Percentiles rank a stretch among this genome's conserved stretches.
phyloP scores from a whole-genome alignment of 129 eudicot species.

The Flaveria robusta region DNA sequence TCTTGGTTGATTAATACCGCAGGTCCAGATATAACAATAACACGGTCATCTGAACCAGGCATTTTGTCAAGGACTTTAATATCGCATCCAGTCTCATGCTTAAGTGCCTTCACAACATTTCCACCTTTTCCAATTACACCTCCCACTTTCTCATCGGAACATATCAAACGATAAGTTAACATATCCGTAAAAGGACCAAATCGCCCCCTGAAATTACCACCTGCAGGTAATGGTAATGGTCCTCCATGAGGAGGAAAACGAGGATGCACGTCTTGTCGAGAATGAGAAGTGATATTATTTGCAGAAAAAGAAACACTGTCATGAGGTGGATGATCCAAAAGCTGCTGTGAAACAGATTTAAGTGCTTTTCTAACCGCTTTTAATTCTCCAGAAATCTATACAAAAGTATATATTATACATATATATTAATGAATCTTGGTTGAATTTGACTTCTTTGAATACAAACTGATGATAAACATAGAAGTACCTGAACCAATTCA shows the following conservation, averaged over 20 bases:
- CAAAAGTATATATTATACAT: background rate
- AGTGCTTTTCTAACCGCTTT: constrained; percentile 80
- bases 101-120: constrained; percentile 66
- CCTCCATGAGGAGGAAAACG: constrained; percentile 51
- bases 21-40: constrained; percentile 84
- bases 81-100: constrained; percentile 94
- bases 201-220: constrained; percentile 51
- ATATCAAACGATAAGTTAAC: constrained; percentile 64
- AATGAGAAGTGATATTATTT: constrained; percentile 42
- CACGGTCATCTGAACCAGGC: constrained; percentile 75
- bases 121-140: constrained; percentile 98
- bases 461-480: constrained; percentile 2
- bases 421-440: background rate
- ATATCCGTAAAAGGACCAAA: constrained; percentile 60
- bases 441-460: background rate
- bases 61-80: constrained; percentile 70
- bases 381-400: constrained; percentile 64
- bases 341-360: constrained; percentile 64
- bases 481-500: constrained; percentile 63
- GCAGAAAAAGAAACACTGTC: constrained; percentile 50
- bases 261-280: constrained; percentile 50
- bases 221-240: constrained; percentile 40
- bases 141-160: constrained; percentile 90
- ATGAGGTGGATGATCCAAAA: constrained; percentile 48
- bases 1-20: constrained; percentile 51